Base-by-base conservation (phyloP, 2,329 filamentous ascomycete genomes). In the Colletotrichum magnum region DNA sequence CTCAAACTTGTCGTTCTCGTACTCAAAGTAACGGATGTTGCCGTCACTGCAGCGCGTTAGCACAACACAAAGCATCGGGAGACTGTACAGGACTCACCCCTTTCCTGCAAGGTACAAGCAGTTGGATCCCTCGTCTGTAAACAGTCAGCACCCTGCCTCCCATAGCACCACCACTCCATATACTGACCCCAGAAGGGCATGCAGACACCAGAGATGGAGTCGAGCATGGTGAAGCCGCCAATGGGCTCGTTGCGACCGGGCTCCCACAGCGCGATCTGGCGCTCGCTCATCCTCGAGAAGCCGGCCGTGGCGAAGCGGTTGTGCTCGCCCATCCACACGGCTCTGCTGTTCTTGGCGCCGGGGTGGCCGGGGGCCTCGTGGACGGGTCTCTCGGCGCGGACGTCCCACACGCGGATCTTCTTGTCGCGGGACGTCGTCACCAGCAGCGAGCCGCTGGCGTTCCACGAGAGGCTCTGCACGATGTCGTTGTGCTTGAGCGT, bases 1-100 rank as follows among this genome's bases (percentile, higher is more conserved):
- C 82, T 99, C 95, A 79, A 99, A 98, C 82, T 98, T 98, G 87
- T 98, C 95, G 83, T 98, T 97, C 79, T 97, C 93, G 78, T 97
- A 97, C 83, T 99, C 96, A 80, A 93, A 99, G 87, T 99, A 99
- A 72, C 96, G 95, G 78, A 99, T 99, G 83, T 99, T 99, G 77
- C 96, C 96, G 79, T 99, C 96, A 81, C 94, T 96, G 71, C 16
- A 36, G 7, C 10, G n/a, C n/a, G 57, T 78, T 71, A 77, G 73
- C n/a, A 72, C 28, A 5, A 21, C 5, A 12, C 13, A 5, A 53
- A 28, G 5, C 9, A 13, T 26, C 5, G 9, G 32, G 32, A 36
- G 32, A 36, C 32, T 36, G 32, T 2, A 18, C 10, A 32, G 54
- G n/a, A 83, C 92, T 85, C 82, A 95, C 94, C 95, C 96, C 86